Percentiles rank a stretch among this genome's conserved stretches.
Evolutionary conservation across 2,329 filamentous ascomycete species (phyloP).

Genomic region (Colletotrichum lindemuthianum): DNA sequence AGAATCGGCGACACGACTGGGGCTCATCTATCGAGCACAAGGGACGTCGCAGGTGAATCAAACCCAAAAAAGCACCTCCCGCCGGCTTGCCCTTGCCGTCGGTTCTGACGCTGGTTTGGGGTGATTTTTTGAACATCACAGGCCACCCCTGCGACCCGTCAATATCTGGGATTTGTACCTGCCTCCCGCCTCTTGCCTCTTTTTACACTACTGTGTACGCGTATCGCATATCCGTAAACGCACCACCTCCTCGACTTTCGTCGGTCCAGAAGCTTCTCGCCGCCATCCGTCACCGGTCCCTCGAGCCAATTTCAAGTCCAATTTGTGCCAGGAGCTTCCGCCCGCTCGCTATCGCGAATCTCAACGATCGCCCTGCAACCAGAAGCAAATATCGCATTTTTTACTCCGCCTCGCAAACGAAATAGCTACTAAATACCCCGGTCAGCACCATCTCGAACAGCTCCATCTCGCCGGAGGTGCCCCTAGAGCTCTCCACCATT

Average conservation of each 20-base stretch:
- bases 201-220: slow-evolving; percentile 11
- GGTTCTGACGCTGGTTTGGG: slow-evolving; percentile 30
- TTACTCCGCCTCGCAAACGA: slow-evolving; percentile 14
- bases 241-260: not conserved
- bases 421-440: not conserved
- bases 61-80: not conserved
- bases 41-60: not conserved
- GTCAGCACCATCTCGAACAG: slow-evolving; percentile 24
- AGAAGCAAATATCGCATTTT: not conserved
- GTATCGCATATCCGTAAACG: not conserved
- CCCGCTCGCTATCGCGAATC: no score
- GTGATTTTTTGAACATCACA: slow-evolving; percentile 12
- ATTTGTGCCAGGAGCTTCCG: no score
- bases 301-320: no score
- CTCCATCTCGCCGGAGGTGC: slow-evolving; percentile 28
- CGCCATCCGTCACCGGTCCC: not conserved
- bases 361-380: not conserved
- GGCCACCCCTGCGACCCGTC: slow-evolving; percentile 21
- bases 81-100: slow-evolving; percentile 24
- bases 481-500: slow-evolving; percentile 29
- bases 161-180: slow-evolving; percentile 25
- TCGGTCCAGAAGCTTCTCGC: slow-evolving; percentile 1
- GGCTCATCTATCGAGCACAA: no score
- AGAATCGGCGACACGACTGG: not conserved
- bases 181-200: slow-evolving; percentile 13